Conservation (phyloP, 257 asterid genomes). For the Vinca minor region DNA sequence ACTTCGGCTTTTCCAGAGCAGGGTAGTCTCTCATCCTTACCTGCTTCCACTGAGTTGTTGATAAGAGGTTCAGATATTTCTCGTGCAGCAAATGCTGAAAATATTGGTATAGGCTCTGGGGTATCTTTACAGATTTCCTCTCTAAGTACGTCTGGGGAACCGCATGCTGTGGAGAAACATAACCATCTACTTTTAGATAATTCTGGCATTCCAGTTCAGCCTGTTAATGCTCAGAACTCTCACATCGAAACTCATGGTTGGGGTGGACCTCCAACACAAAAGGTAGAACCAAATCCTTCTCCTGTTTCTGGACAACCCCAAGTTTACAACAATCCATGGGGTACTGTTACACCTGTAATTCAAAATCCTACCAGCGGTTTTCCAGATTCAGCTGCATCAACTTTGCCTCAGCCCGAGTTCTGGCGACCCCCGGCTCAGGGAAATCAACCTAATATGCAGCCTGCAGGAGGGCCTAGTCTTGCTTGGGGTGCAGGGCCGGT, state of each 20-base stretch:
- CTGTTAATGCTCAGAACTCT: constrained; percentile 39
- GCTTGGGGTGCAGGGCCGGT: constrained; percentile 48
- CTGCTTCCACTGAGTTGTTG: constrained; percentile 34
- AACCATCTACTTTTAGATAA: constrained; percentile 25
- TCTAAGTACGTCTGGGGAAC: constrained; percentile 37
- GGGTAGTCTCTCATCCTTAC: constrained; percentile 29
- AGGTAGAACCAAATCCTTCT: constrained; percentile 23
- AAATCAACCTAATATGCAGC: constrained; percentile 49
- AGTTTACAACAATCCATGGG: constrained; percentile 48
- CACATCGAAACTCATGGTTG: constrained; percentile 34
- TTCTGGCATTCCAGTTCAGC: constrained; percentile 30
- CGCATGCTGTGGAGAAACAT: constrained; percentile 33
- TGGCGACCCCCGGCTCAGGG: constrained; percentile 50
- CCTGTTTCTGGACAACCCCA: constrained; percentile 40
- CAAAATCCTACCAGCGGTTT: constrained; percentile 48
- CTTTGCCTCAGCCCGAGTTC: constrained; percentile 50
- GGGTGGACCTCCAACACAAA: constrained; percentile 25
- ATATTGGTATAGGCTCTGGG: constrained; percentile 24
- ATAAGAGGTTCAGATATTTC: constrained; percentile 27
- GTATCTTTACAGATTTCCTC: constrained; percentile 29
- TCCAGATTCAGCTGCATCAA: constrained; percentile 32
- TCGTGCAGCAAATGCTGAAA: constrained; percentile 43
- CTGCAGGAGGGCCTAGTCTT: constrained; percentile 34
- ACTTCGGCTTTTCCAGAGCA: constrained; percentile 36
- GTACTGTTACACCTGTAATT: constrained; percentile 26